Base-by-base conservation (phyloP, 208 protist genomes). In the Acanthamoeba healyi region DNA sequence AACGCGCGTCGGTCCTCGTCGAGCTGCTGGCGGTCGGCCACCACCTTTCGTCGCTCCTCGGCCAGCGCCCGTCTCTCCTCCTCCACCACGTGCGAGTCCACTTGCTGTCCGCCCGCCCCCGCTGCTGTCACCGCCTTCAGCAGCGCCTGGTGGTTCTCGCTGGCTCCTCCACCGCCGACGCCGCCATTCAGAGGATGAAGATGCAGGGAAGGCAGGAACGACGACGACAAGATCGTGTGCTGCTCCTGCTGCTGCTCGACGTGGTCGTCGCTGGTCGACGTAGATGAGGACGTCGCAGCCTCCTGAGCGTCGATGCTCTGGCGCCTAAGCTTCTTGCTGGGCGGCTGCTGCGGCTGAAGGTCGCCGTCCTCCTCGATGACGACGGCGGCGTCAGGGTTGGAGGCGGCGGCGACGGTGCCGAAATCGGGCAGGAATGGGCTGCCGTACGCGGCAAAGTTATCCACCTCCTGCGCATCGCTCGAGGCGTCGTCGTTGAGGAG, bases 401-500 rank as follows among this genome's bases (percentile, higher is more conserved):
- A 0, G 61, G 29, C 0, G 29, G 61, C n/a, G n/a, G 6, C n/a
- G 61, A 67, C n/a, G n/a, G n/a, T n/a, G 61, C 61, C 70, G 15
- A 81, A 81, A n/a, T 81, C 70, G 6, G 34, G 32, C 12, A 32
- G 38, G 70, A 81, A 81, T 5, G 61, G 61, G 29, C 61, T 70
- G 70, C 70, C 70, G 7, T 81, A 81, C 19, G 40, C 22, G 38
- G 40, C 15, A 24, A 40, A 40, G 40, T 42, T 2, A 3, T 81
- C 70, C 38, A 40, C 70, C 24, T 49, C 36, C 70, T n/a, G 24
- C 36, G 70, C 70, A 36, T 40, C 70, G 5, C 19, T 81, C 70
- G 70, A n/a, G 70, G 70, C 70, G 70, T 40, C 70, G 12, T 81
- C 70, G 70, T 81, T 81, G 70, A 81, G 70, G 24, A 81, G 70